Conservation (phyloP, 345 rosid genomes). For the Arabidopsis arenosa region DNA sequence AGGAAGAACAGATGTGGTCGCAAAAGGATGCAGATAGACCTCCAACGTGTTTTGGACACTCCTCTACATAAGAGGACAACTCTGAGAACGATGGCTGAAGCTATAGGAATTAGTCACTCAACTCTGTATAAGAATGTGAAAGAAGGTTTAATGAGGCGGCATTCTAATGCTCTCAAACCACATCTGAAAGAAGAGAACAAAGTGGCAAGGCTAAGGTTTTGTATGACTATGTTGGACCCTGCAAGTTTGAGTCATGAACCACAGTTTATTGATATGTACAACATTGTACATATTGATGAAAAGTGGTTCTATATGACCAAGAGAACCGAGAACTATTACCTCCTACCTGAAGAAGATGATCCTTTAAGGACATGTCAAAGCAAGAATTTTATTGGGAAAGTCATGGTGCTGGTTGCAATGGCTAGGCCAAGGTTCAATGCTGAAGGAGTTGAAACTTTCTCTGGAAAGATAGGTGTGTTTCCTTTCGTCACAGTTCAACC, state of each 20-base stretch:
- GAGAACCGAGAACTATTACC: too few species aligned
- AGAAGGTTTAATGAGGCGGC: neutral
- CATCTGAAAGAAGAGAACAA: neutral
- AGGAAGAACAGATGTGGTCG: neutral
- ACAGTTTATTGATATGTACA: neutral
- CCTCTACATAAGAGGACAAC: neutral
- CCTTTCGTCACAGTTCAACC: too few species aligned
- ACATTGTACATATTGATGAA: too few species aligned
- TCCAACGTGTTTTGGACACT: neutral
- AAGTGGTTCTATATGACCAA: too few species aligned
- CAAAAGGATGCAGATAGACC: neutral
- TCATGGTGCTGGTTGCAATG: too few species aligned
- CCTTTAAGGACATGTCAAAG: too few species aligned
- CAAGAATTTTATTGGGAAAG: too few species aligned
- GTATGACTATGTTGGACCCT: neutral
- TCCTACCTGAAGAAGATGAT: too few species aligned
- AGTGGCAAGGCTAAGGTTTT: neutral
- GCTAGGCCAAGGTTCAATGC: too few species aligned
- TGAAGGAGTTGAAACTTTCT: too few species aligned
- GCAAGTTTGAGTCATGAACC: neutral
- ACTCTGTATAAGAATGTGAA: neutral
- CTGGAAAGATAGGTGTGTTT: too few species aligned
- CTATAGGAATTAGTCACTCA: neutral
- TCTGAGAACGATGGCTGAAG: neutral
- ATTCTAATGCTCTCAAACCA: neutral